Conservation (phyloP, 208 protist genomes). For the Trichomonas gallinae region DNA sequence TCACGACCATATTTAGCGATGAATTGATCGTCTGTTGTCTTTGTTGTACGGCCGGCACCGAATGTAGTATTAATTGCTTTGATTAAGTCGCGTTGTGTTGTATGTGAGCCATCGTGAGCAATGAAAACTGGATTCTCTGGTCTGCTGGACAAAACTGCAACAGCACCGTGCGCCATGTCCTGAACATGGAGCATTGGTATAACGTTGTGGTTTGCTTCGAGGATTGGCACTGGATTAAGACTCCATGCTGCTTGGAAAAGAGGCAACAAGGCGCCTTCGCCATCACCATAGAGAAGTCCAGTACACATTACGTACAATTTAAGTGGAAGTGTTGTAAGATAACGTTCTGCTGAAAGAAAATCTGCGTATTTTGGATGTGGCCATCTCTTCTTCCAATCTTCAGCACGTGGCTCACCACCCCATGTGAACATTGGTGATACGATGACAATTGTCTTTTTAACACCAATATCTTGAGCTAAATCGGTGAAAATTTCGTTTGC, state of each 20-base stretch:
- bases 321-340: background rate
- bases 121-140: slow-evolving; percentile 12
- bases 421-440: slow-evolving; percentile 1
- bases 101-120: background rate
- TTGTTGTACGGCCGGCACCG: background rate
- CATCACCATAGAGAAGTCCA: slow-evolving; percentile 6
- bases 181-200: background rate
- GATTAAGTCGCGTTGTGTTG: background rate
- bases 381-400: slow-evolving; percentile 15
- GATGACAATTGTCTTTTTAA: background rate
- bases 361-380: background rate
- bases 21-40: background rate
- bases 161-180: background rate
- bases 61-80: background rate
- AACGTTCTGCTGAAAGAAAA: slow-evolving; percentile 2
- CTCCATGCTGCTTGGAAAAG: background rate
- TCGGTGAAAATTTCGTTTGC: background rate
- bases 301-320: background rate
- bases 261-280: background rate
- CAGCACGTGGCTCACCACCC: background rate
- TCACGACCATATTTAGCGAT: background rate
- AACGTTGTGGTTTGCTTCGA: background rate
- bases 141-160: background rate
- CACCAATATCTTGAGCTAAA: background rate
- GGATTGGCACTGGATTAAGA: background rate